Evolutionary conservation across 228 moss, liverwort and hornwort species (phyloP).

Genomic region (Sphagnum magellanicum): DNA sequence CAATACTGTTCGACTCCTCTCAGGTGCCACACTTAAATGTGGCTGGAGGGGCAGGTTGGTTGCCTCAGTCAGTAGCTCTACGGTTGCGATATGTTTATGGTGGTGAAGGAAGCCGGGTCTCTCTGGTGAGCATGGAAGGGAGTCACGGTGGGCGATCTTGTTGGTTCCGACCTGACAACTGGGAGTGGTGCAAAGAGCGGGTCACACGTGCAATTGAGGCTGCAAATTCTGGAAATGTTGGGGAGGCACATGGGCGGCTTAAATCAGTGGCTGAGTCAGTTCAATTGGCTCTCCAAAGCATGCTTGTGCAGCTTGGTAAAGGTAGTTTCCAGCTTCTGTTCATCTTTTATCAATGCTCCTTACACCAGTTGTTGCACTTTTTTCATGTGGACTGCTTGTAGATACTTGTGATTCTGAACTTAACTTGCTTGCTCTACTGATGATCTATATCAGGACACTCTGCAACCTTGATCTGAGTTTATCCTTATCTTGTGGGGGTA

Average conservation of each 20-base stretch:
- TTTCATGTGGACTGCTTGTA: conserved; percentile 19
- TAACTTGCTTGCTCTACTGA: not conserved
- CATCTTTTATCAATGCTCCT: conserved; percentile 19
- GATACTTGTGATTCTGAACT: conserved; percentile 16
- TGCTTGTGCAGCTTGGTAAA: conserved; percentile 36
- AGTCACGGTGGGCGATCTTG: conserved; percentile 94
- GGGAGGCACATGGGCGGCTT: conserved; percentile 66
- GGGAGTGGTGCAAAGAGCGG: conserved; percentile 73
- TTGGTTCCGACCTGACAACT: conserved; percentile 78
- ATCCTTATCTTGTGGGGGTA: conserved; percentile 11
- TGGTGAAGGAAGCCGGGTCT: conserved; percentile 64
- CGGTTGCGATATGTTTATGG: conserved; percentile 69
- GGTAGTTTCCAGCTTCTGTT: conserved; percentile 16
- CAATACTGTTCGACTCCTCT: conserved; percentile 67
- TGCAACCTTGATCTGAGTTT: conserved; percentile 5
- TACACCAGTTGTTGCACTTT: not conserved
- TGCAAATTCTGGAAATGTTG: conserved; percentile 23
- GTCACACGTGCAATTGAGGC: conserved; percentile 66
- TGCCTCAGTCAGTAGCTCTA: conserved; percentile 90
- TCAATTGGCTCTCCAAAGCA: conserved; percentile 44
- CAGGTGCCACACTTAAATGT: conserved; percentile 68
- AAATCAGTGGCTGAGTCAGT: conserved; percentile 65
- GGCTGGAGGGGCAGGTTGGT: conserved; percentile 95
- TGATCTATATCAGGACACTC: not conserved
- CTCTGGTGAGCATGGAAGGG: conserved; percentile 69